Conservation (phyloP, 2,329 filamentous ascomycete genomes). For the Aaosphaeria arxii region DNA sequence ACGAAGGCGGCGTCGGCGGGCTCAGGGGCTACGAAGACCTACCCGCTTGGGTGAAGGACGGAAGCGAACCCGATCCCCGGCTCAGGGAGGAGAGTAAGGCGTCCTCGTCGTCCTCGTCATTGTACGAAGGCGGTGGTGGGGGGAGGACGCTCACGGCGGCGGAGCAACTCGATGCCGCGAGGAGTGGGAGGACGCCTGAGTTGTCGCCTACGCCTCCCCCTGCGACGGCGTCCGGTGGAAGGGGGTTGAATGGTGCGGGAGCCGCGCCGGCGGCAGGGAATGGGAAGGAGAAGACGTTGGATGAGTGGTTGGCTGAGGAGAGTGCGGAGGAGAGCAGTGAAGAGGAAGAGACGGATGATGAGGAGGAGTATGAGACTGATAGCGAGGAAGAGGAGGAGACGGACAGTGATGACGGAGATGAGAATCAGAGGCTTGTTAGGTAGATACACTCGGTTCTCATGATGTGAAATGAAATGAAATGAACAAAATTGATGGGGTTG, state of each 20-base stretch:
- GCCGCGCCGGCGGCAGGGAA: conserved; percentile 5
- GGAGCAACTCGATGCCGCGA: conserved; percentile 61
- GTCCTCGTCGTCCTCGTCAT: conserved; percentile 19
- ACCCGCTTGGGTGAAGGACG: conserved; percentile 80
- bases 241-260: conserved; percentile 51
- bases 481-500: too few relatives aligned
- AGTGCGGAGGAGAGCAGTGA: conserved; percentile 57
- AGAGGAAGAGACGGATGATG: conserved; percentile 40
- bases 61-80: conserved; percentile 72
- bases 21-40: conserved; percentile 77
- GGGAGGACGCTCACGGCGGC: conserved; percentile 54
- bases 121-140: conserved; percentile 29
- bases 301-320: conserved; percentile 86
- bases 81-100: conserved; percentile 58
- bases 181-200: conserved; percentile 31
- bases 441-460: not conserved
- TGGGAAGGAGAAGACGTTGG: conserved; percentile 71
- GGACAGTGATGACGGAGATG: conserved; percentile 40
- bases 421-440: conserved; percentile 37
- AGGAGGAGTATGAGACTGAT: conserved; percentile 45
- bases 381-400: conserved; percentile 52
- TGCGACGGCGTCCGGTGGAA: conserved; percentile 35
- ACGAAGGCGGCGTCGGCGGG: conserved; percentile 65
- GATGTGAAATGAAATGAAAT: too few relatives aligned
- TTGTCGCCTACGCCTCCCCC: conserved; percentile 22